Percentiles rank a stretch among this genome's conserved stretches.
These are phyloP conservation scores for Gleditsia sinensis DNA, from an alignment of 306 rosid species.

Conservation along the genomic window DNA sequence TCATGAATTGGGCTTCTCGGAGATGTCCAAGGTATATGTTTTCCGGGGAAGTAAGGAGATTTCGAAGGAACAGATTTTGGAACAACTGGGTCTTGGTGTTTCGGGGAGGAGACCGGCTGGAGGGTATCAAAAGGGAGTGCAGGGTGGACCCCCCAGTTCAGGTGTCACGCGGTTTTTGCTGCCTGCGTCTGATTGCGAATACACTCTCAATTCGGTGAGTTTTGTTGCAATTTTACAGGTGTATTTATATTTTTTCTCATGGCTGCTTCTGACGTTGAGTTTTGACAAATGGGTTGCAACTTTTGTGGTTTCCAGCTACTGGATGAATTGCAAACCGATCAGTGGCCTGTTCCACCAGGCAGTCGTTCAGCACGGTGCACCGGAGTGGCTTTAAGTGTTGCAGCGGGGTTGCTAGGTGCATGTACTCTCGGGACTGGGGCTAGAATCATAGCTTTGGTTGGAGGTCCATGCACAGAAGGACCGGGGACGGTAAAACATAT, in stretches of 20 bases:
- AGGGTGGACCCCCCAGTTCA: constrained; percentile 42
- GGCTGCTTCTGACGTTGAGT: neutral
- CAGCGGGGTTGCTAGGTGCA: constrained; percentile 80
- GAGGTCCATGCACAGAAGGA: constrained; percentile 95
- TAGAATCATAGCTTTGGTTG: constrained; percentile 82
- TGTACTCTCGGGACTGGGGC: constrained; percentile 85
- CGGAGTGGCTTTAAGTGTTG: constrained; percentile 82
- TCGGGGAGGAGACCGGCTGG: constrained; percentile 45
- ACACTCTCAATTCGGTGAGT: constrained; percentile 72
- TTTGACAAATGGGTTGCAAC: neutral
- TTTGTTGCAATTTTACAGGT: neutral
- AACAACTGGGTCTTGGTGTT: constrained; percentile 61
- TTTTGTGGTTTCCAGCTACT: constrained; percentile 51
- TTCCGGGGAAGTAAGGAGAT: constrained; percentile 79
- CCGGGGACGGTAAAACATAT: constrained; percentile 75
- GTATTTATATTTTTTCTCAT: neutral
- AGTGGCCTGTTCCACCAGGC: constrained; percentile 77
- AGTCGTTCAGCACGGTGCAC: constrained; percentile 75
- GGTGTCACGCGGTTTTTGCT: constrained; percentile 66
- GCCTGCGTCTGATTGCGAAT: constrained; percentile 88
- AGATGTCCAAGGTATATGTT: constrained; percentile 79
- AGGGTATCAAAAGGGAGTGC: constrained; percentile 52
- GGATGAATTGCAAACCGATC: constrained; percentile 85
- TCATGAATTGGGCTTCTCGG: constrained; percentile 78
- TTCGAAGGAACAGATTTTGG: constrained; percentile 69